Conservation (phyloP, 306 rosid genomes). For the Fragaria iinumae region DNA sequence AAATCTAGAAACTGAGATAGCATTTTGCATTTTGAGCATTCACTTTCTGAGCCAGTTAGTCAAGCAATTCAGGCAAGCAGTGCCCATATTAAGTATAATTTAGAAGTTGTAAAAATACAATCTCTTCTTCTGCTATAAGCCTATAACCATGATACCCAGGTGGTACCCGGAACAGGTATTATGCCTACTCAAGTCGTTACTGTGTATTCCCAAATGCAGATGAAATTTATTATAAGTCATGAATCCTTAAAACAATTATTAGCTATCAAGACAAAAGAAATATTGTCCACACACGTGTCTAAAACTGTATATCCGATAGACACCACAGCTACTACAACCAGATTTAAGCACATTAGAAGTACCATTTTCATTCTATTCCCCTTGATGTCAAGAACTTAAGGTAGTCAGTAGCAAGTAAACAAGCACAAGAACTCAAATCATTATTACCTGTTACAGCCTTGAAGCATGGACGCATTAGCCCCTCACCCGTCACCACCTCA, state of each 20-base stretch:
- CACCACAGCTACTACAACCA: neutral
- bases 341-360: neutral
- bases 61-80: neutral
- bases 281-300: neutral
- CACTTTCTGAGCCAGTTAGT: neutral
- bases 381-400: neutral
- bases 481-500: conserved; percentile 97
- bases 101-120: neutral
- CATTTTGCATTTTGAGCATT: neutral
- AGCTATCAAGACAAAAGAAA: neutral
- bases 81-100: neutral
- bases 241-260: neutral
- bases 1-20: neutral
- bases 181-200: neutral
- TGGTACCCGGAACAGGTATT: neutral
- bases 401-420: neutral
- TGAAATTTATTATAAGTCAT: neutral
- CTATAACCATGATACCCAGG: neutral
- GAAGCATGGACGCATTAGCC: conserved; percentile 95
- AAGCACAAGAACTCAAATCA: conserved; percentile 16
- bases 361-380: neutral
- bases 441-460: conserved; percentile 76
- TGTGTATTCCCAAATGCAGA: neutral
- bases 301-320: neutral
- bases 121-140: neutral